These are phyloP conservation scores for Globisporangium yorkense DNA, from an alignment of 352 stramenopile species.

Conservation along the genomic window DNA sequence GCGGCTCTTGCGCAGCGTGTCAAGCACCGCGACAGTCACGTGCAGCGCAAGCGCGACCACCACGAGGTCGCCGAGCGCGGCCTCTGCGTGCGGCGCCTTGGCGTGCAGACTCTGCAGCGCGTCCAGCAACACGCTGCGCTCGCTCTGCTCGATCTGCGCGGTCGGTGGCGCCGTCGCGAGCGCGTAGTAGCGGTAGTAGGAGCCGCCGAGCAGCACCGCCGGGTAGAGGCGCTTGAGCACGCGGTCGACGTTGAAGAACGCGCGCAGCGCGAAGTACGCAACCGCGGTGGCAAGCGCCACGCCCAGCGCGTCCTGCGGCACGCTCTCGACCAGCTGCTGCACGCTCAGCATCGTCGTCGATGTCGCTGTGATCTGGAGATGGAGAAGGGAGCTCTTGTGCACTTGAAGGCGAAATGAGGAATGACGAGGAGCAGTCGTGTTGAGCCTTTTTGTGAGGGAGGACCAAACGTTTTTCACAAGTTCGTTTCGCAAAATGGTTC, in stretches of 20 bases:
- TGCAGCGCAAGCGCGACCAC: conserved; percentile 14
- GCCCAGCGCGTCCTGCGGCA: conserved; percentile 25
- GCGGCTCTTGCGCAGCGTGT: conserved; percentile 43
- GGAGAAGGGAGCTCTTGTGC: too few species aligned
- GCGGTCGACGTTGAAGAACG: conserved; percentile 66
- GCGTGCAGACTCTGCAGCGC: conserved; percentile 10
- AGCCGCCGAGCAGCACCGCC: conserved; percentile 36
- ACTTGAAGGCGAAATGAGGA: too few species aligned
- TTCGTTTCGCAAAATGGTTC: too few species aligned
- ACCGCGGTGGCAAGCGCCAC: conserved; percentile 30
- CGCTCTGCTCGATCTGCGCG: not conserved
- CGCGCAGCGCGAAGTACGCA: conserved; percentile 58
- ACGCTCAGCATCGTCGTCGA: conserved; percentile 17
- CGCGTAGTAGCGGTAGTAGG: conserved; percentile 43
- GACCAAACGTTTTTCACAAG: too few species aligned
- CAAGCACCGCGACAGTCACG: conserved; percentile 21
- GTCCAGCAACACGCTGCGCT: conserved; percentile 13
- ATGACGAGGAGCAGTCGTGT: too few species aligned
- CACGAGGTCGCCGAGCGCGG: conserved; percentile 12
- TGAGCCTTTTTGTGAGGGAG: too few species aligned
- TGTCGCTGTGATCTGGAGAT: too few species aligned
- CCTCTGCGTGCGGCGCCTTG: conserved; percentile 12
- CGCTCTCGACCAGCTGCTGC: conserved; percentile 16
- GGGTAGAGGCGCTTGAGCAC: conserved; percentile 51
- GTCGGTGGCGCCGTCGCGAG: not conserved